Evolutionary conservation across 495 filamentous ascomycete species (phyloP).

Genomic region (Staphylotrichum longicolle): DNA sequence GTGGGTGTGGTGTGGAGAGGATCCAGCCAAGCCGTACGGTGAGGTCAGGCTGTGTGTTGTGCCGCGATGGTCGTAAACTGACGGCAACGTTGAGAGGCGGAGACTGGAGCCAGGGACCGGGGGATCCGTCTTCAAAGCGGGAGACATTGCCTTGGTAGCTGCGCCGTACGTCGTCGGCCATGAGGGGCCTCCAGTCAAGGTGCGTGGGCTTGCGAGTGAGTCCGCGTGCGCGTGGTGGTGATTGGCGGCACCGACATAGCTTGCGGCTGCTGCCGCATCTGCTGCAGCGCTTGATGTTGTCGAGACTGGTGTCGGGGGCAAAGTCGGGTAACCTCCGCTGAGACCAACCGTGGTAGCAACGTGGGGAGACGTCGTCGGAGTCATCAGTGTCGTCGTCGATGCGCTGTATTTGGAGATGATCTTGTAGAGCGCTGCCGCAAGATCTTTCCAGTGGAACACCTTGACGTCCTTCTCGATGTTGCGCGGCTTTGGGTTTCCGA

Average conservation of each 20-base stretch:
- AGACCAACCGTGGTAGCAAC: slow-evolving; percentile 38
- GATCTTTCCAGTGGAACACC: slow-evolving; percentile 90
- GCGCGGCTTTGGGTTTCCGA: slow-evolving; percentile 87
- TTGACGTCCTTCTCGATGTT: slow-evolving; percentile 99
- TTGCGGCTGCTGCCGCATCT: slow-evolving; percentile 19
- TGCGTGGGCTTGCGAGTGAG: slow-evolving; percentile 43
- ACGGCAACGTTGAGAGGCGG: slow-evolving; percentile 31
- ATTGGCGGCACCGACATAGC: slow-evolving; percentile 30
- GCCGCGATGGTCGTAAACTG: slow-evolving; percentile 35
- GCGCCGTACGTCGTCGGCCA: slow-evolving; percentile 38
- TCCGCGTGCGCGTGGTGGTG: slow-evolving; percentile 46
- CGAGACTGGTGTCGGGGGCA: slow-evolving; percentile 42
- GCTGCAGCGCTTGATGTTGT: slow-evolving; percentile 24
- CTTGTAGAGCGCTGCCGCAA: slow-evolving; percentile 83
- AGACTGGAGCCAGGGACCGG: slow-evolving; percentile 26
- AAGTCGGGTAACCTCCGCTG: slow-evolving; percentile 36
- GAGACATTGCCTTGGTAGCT: slow-evolving; percentile 38
- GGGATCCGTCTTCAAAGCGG: slow-evolving; percentile 37
- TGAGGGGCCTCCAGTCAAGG: slow-evolving; percentile 37
- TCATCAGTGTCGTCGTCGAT: slow-evolving; percentile 28
- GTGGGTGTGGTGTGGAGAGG: slow-evolving; percentile 30
- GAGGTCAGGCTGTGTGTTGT: slow-evolving; percentile 30
- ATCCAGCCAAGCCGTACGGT: slow-evolving; percentile 29
- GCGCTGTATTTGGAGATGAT: slow-evolving; percentile 91
- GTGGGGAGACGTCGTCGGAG: slow-evolving; percentile 22